A percentile compares a stretch with the other conserved stretches of the same genome.
Evolutionary conservation across 495 filamentous ascomycete species (phyloP).

Genomic region (Penicillium herquei): DNA sequence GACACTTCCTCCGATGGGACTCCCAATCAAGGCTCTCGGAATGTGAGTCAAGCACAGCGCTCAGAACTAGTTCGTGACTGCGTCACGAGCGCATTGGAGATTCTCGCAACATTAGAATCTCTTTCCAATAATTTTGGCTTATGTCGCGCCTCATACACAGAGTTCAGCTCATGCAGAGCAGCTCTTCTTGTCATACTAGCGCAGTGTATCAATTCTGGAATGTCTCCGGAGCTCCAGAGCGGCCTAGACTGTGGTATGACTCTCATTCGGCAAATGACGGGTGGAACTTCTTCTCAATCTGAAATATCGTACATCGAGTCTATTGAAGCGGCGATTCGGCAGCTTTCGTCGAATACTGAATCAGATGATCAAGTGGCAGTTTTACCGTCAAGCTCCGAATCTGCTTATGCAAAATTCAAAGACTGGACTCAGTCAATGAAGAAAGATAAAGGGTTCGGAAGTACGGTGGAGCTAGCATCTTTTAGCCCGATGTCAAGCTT

Average conservation of each 20-base stretch:
- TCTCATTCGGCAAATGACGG: conserved; percentile 22
- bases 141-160: conserved; percentile 47
- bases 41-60: conserved; percentile 26
- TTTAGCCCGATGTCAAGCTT: conserved; percentile 17
- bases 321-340: conserved; percentile 17
- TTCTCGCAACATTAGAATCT: conserved; percentile 38
- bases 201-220: conserved; percentile 34
- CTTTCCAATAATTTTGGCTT: conserved; percentile 42
- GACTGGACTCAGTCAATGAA: conserved; percentile 24
- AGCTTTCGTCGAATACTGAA: conserved; percentile 5
- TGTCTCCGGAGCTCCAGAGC: conserved; percentile 9
- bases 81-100: conserved; percentile 44
- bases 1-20: too few species aligned
- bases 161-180: conserved; percentile 49
- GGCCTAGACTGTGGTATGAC: conserved; percentile 16
- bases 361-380: neutral
- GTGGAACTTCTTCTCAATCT: conserved; percentile 17
- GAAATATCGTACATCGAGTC: conserved; percentile 24
- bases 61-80: conserved; percentile 41
- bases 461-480: conserved; percentile 13
- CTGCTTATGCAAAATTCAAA: conserved; percentile 22
- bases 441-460: conserved; percentile 7
- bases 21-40: conserved; percentile 6
- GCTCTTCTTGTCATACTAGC: conserved; percentile 49
- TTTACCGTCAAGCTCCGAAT: neutral